Conservation (phyloP, 305 asterid genomes). For the Plantago rigida region DNA sequence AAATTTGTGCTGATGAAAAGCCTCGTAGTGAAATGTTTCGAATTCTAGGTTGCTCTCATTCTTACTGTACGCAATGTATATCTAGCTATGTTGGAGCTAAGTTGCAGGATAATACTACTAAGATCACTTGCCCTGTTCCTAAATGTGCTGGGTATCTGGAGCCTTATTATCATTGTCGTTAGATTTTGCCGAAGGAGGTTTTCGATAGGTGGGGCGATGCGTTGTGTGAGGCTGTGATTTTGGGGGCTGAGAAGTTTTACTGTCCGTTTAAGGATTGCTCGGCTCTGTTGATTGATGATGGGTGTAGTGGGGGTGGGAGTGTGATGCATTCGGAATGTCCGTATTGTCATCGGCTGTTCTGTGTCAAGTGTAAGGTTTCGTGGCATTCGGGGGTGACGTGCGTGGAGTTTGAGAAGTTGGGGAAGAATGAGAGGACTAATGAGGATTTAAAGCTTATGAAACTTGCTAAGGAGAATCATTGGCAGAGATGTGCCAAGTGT, state of each 20-base stretch:
- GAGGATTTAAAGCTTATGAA: conserved; percentile 54
- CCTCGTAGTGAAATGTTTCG: conserved; percentile 25
- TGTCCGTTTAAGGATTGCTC: conserved; percentile 74
- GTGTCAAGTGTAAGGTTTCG: conserved; percentile 52
- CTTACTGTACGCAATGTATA: conserved; percentile 42
- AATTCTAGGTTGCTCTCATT: conserved; percentile 40
- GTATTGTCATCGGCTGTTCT: conserved; percentile 50
- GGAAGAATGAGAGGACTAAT: conserved; percentile 40
- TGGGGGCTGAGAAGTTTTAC: conserved; percentile 46
- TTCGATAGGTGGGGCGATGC: conserved; percentile 65
- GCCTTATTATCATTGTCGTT: conserved; percentile 41
- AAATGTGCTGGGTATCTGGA: conserved; percentile 42
- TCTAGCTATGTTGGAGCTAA: conserved; percentile 39
- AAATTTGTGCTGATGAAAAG: conserved; percentile 51
- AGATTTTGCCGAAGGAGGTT: conserved; percentile 44
- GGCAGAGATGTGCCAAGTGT: conserved; percentile 66
- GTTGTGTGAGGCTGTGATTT: conserved; percentile 45
- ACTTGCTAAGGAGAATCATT: conserved; percentile 39
- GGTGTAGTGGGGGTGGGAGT: neutral
- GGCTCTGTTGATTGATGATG: conserved; percentile 44
- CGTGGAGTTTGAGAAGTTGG: conserved; percentile 41
- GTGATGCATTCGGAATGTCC: conserved; percentile 45
- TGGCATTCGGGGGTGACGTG: conserved; percentile 61
- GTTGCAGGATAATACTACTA: conserved; percentile 33
- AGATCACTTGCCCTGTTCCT: conserved; percentile 40